A percentile compares a stretch with the other conserved stretches of the same genome.
phyloP scores from a whole-genome alignment of 2,329 filamentous ascomycete genomes.

The Phoma sp. region DNA sequence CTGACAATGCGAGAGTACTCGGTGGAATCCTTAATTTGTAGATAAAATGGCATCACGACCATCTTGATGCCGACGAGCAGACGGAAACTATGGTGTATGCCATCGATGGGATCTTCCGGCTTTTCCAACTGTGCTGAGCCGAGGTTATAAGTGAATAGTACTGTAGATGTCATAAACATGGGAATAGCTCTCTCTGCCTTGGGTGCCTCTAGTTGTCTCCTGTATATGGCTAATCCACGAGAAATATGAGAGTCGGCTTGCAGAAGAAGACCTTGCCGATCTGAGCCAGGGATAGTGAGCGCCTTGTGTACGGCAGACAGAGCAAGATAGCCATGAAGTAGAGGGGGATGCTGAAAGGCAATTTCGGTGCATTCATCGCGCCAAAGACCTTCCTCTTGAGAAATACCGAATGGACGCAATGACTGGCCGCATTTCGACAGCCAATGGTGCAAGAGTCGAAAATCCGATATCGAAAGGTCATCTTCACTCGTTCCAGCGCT shows the following conservation, averaged over 20 bases:
- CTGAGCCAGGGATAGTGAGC: constrained; percentile 22
- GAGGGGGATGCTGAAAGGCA: constrained; percentile 36
- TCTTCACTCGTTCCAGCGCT: constrained; percentile 8
- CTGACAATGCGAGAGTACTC: constrained; percentile 24
- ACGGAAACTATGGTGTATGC: constrained; percentile 39
- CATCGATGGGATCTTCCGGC: constrained; percentile 36
- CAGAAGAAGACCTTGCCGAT: constrained; percentile 29
- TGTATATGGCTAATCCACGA: constrained; percentile 30
- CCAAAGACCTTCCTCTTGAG: constrained; percentile 22
- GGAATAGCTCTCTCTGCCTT: constrained; percentile 28
- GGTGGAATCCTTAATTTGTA: constrained; percentile 25
- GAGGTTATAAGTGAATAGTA: constrained; percentile 39
- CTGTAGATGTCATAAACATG: constrained; percentile 39
- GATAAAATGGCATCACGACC: constrained; percentile 33
- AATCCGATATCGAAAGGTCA: constrained; percentile 34
- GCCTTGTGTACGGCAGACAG: constrained; percentile 39
- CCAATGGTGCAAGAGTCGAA: constrained; percentile 40
- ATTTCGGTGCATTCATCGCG: constrained; percentile 29
- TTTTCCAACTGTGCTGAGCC: constrained; percentile 33
- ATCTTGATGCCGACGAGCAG: constrained; percentile 35
- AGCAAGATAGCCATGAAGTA: constrained; percentile 39
- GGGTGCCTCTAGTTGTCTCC: constrained; percentile 31
- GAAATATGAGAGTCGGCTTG: constrained; percentile 40
- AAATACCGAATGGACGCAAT: constrained; percentile 23
- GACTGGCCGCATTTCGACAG: constrained; percentile 28